Conservation (phyloP, 352 stramenopile genomes). For the Pythium apleroticum region DNA sequence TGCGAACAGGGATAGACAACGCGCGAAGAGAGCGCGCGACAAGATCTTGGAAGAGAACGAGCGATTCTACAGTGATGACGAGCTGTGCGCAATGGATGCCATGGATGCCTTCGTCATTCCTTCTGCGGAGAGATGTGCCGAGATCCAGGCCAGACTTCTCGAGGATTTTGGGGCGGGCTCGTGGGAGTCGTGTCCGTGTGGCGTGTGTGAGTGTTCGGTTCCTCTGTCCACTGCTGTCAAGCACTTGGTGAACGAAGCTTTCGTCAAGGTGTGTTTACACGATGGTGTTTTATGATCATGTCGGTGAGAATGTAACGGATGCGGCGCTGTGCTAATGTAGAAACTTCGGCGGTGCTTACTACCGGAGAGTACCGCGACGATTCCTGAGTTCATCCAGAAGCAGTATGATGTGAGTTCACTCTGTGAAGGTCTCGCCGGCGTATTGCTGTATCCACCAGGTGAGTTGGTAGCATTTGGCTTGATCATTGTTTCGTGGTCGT, state of each 20-base stretch:
- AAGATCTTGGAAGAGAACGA: background rate
- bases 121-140: no score
- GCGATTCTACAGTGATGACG: background rate
- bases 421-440: background rate
- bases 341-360: background rate
- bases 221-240: background rate
- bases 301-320: no score
- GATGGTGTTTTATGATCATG: no score
- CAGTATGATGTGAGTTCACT: slow-evolving; percentile 1
- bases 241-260: background rate
- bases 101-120: slow-evolving; percentile 7
- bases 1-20: background rate
- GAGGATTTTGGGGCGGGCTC: background rate
- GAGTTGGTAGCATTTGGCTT: background rate
- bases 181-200: background rate
- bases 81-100: background rate
- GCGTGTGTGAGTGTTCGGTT: slow-evolving; percentile 2
- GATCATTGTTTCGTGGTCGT: background rate
- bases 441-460: background rate
- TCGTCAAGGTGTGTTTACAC: slow-evolving; percentile 1
- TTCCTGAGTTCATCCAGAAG: background rate
- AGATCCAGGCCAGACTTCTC: background rate
- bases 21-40: background rate
- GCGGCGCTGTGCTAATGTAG: background rate
- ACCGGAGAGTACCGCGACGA: background rate